Conservation (phyloP, 2,329 filamentous ascomycete species). For the Microthyrium microscopicum region DNA sequence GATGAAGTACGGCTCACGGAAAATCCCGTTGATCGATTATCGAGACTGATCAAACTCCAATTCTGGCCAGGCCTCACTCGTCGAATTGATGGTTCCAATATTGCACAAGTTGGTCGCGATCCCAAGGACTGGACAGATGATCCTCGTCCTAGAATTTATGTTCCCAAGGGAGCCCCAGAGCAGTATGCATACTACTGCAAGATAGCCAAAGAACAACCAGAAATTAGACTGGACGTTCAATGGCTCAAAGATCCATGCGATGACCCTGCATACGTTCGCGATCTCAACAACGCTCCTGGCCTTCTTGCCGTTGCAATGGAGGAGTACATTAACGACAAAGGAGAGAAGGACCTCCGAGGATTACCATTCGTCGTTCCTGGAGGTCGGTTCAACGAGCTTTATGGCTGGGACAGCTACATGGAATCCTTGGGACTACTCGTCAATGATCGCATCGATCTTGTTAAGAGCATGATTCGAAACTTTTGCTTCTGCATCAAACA, state of each 20-base stretch:
- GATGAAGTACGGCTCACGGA: slow-evolving; percentile 86
- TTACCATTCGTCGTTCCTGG: slow-evolving; percentile 95
- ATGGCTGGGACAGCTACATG: slow-evolving; percentile 99
- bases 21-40: slow-evolving; percentile 80
- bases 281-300: slow-evolving; percentile 75
- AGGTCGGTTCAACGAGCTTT: slow-evolving; percentile 93
- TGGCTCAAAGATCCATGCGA: slow-evolving; percentile 55
- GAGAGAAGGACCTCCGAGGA: slow-evolving; percentile 55
- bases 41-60: slow-evolving; percentile 69
- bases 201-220: slow-evolving; percentile 61
- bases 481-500: slow-evolving; percentile 98
- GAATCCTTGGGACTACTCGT: slow-evolving; percentile 77
- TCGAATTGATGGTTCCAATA: slow-evolving; percentile 73
- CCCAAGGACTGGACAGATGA: slow-evolving; percentile 92
- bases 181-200: slow-evolving; percentile 80
- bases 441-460: slow-evolving; percentile 70
- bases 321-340: slow-evolving; percentile 45
- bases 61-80: slow-evolving; percentile 91
- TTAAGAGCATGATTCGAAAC: slow-evolving; percentile 88
- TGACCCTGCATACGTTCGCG: slow-evolving; percentile 63
- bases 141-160: slow-evolving; percentile 78
- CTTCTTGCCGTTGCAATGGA: slow-evolving; percentile 83
- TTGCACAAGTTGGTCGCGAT: slow-evolving; percentile 73
- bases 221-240: slow-evolving; percentile 75
- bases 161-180: slow-evolving; percentile 68